Conservation (phyloP, 108 stramenopile species). For the Conticribra guillardii region DNA sequence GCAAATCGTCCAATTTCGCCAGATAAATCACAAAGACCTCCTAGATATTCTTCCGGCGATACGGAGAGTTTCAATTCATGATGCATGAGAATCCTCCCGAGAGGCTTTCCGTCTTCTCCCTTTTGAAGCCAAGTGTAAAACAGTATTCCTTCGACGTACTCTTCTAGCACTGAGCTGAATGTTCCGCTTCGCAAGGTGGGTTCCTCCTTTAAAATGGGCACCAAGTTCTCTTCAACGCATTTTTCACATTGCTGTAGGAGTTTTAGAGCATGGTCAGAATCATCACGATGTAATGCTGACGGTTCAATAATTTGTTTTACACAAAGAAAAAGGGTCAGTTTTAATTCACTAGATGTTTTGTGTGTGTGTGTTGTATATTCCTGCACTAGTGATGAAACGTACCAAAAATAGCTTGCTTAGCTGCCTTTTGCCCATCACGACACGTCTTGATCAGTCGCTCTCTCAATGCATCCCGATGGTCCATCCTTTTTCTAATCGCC, state of each 20-base stretch:
- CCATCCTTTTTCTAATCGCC: constrained; percentile 71
- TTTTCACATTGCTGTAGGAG: constrained; percentile 69
- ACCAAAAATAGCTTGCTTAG: constrained; percentile 90
- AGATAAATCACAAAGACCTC: constrained; percentile 95
- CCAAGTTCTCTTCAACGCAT: constrained; percentile 64
- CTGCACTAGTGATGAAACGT: too few relatives aligned
- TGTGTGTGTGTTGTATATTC: too few relatives aligned
- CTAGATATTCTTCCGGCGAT: constrained; percentile 87
- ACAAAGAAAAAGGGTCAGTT: too few relatives aligned
- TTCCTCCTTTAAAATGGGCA: constrained; percentile 79
- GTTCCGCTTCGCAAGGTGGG: constrained; percentile 76
- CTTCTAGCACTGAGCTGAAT: constrained; percentile 85
- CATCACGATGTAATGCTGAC: constrained; percentile 79
- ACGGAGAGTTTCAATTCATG: constrained; percentile 60
- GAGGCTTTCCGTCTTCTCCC: constrained; percentile 36
- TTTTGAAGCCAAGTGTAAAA: constrained; percentile 85
- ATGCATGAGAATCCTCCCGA: constrained; percentile 50
- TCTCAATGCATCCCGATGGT: constrained; percentile 78
- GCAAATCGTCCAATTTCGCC: constrained; percentile 96
- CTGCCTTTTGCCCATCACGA: constrained; percentile 91
- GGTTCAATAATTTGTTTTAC: too few relatives aligned
- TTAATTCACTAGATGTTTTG: too few relatives aligned
- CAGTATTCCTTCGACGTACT: constrained; percentile 94
- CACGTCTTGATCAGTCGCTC: constrained; percentile 90
- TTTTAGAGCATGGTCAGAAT: constrained; percentile 53